Base-by-base conservation (phyloP, 2,329 filamentous ascomycete species). In the Sporothrix inflata region DNA sequence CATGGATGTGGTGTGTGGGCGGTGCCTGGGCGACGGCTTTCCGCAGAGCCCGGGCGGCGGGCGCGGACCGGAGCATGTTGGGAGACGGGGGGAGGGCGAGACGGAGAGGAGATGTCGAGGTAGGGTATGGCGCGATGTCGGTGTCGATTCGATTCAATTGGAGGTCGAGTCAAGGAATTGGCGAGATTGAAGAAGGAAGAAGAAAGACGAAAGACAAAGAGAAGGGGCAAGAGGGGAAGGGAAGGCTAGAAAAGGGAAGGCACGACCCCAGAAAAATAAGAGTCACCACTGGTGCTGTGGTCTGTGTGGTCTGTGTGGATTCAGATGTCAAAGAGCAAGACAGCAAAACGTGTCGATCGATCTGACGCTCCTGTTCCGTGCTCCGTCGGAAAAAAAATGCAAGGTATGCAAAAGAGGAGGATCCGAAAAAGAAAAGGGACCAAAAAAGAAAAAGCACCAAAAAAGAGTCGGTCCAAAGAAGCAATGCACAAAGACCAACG, bases 21-120 rank as follows among this genome's bases (percentile, higher is more conserved):
- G 81, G 82, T 70, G 80, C 75, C 72, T 81, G 79, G 74, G 79
- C 78, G 77, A 85, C 69, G 78, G 82, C 82, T 81, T 78, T 81
- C 79, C 80, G 83, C 75, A 85, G 75, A 82, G 85, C 85, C 80
- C 81, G 82, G 77, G 80, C 78, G 73, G 84, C 82, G 77, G 84
- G 83, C 77, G 74, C 74, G 71, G 78, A 78, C 77, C 85, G 85
- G 77, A 87, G 83, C 85, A 87, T 87, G 12, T 45, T 73, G 70
- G 49, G 7, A 4, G 68, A 60, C 21, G 60, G 60, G 47, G 74
- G 73, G 8, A 21, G 19, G 11, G 30, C 9, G 16, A 14, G 66
- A 34, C 24, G 27, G 71, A 68, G 19, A 21, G n/a, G 45, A 51
- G 14, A 51, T 12, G 47, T 55, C 24, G 38, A 45, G 3, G 49